Evolutionary conservation across 306 rosid species (phyloP).

Genomic region (Vigna unguiculata): DNA sequence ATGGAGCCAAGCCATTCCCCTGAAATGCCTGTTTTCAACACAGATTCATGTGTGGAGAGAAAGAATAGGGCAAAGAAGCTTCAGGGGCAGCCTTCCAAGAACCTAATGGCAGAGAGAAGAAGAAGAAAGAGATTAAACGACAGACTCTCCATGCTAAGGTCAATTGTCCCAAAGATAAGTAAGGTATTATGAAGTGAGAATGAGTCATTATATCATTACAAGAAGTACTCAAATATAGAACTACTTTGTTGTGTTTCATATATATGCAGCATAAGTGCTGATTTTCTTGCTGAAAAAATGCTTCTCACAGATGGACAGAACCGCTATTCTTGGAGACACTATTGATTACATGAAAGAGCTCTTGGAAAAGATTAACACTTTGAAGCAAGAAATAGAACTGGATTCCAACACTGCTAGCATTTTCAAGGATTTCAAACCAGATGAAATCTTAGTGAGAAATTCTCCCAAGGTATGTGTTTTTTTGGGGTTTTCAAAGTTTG

Average conservation of each 20-base stretch:
- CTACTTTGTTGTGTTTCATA: not conserved
- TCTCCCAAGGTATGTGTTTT: slow-evolving; percentile 67
- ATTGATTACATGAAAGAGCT: slow-evolving; percentile 91
- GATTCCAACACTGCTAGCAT: slow-evolving; percentile 52
- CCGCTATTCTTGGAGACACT: slow-evolving; percentile 86
- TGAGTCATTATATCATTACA: slow-evolving; percentile 18
- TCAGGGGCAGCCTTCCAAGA: slow-evolving; percentile 90
- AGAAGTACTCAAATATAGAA: not conserved
- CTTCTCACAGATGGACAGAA: slow-evolving; percentile 77
- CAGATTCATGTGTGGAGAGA: slow-evolving; percentile 50
- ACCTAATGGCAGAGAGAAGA: slow-evolving; percentile 92
- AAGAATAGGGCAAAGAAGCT: slow-evolving; percentile 65
- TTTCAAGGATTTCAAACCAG: slow-evolving; percentile 61
- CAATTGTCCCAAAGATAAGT: slow-evolving; percentile 92
- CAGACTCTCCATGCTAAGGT: slow-evolving; percentile 89
- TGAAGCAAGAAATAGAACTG: slow-evolving; percentile 63
- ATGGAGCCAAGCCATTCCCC: slow-evolving; percentile 68
- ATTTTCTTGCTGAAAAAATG: slow-evolving; percentile 37
- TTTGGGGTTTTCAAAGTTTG: not conserved
- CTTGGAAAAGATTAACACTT: slow-evolving; percentile 65
- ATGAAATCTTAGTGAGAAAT: slow-evolving; percentile 68
- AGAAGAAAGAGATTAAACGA: slow-evolving; percentile 83
- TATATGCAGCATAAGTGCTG: slow-evolving; percentile 30
- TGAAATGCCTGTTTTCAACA: slow-evolving; percentile 55
- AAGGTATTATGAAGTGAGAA: slow-evolving; percentile 61